Evolutionary conservation across 2,329 filamentous ascomycete species (phyloP).

Genomic region (Orbilia javanica): DNA sequence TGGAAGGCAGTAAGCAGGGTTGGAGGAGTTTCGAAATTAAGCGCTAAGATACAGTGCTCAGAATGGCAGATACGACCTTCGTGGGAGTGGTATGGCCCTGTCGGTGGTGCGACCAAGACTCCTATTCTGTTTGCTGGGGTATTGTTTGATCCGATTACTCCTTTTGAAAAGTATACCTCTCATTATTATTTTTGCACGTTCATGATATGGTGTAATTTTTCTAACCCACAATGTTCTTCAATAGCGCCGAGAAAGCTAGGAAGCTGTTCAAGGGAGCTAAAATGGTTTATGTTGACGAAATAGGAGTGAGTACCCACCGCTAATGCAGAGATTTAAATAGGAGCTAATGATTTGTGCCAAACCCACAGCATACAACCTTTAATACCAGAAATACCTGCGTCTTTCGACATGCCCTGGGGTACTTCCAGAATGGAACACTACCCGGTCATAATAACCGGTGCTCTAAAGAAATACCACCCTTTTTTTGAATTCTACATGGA

Average conservation of each 20-base stretch:
- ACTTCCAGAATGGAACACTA: slow-evolving; percentile 47
- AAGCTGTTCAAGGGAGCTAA: slow-evolving; percentile 43
- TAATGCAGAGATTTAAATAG: background rate
- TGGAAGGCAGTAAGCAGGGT: slow-evolving; percentile 35
- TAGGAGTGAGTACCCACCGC: slow-evolving; percentile 22
- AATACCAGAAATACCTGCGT: slow-evolving; percentile 36
- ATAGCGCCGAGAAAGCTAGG: slow-evolving; percentile 39
- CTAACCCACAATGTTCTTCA: background rate
- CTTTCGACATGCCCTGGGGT: slow-evolving; percentile 24
- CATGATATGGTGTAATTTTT: too few relatives aligned
- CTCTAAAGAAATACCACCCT: slow-evolving; percentile 21
- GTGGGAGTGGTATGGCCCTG: slow-evolving; percentile 51
- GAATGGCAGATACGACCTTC: slow-evolving; percentile 43
- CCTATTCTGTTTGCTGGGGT: slow-evolving; percentile 46
- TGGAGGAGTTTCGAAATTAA: slow-evolving; percentile 3
- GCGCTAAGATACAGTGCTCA: slow-evolving; percentile 9
- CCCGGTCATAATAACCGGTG: slow-evolving; percentile 29
- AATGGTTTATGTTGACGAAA: slow-evolving; percentile 50
- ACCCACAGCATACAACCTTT: slow-evolving; percentile 32
- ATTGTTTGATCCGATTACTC: slow-evolving; percentile 44
- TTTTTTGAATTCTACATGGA: background rate
- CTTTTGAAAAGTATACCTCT: slow-evolving; percentile 47
- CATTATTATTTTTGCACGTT: too few relatives aligned
- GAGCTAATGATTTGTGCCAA: background rate
- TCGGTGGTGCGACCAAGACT: slow-evolving; percentile 38